Conservation (phyloP, 306 rosid species). For the Vicia sativa region DNA sequence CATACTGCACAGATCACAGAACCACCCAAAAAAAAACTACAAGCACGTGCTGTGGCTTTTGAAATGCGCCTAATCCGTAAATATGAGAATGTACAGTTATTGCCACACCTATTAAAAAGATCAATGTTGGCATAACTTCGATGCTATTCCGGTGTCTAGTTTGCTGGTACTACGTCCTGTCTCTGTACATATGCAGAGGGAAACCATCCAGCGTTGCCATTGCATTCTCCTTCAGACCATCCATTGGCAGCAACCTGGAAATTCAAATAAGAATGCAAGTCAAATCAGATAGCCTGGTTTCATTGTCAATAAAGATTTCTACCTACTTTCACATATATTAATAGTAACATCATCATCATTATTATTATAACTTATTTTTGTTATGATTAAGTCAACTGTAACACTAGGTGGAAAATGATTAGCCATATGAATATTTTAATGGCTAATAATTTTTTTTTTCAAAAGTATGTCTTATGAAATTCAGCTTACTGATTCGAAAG, state of each 20-base stretch:
- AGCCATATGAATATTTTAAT: slow-evolving; percentile 3
- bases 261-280: slow-evolving; percentile 13
- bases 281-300: slow-evolving; percentile 5
- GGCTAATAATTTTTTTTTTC: neutral
- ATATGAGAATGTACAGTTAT: slow-evolving; percentile 43
- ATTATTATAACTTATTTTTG: neutral
- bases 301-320: slow-evolving; percentile 15
- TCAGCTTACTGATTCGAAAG: neutral
- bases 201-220: slow-evolving; percentile 87
- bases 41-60: slow-evolving; percentile 29
- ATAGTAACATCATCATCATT: neutral
- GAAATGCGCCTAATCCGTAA: slow-evolving; percentile 35
- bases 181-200: slow-evolving; percentile 87
- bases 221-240: slow-evolving; percentile 92
- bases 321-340: neutral
- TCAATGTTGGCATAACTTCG: slow-evolving; percentile 26
- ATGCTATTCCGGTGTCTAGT: slow-evolving; percentile 45
- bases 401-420: slow-evolving; percentile 2
- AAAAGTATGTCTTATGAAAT: neutral
- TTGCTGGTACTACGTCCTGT: slow-evolving; percentile 62
- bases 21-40: slow-evolving; percentile 29
- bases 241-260: slow-evolving; percentile 71
- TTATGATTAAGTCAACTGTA: slow-evolving; percentile 19
- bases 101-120: slow-evolving; percentile 38
- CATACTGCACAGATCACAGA: slow-evolving; percentile 40